These are phyloP conservation scores for Plasmodium knowlesi DNA, from an alignment of 169 alveolate genomes.

Conservation along the genomic window DNA sequence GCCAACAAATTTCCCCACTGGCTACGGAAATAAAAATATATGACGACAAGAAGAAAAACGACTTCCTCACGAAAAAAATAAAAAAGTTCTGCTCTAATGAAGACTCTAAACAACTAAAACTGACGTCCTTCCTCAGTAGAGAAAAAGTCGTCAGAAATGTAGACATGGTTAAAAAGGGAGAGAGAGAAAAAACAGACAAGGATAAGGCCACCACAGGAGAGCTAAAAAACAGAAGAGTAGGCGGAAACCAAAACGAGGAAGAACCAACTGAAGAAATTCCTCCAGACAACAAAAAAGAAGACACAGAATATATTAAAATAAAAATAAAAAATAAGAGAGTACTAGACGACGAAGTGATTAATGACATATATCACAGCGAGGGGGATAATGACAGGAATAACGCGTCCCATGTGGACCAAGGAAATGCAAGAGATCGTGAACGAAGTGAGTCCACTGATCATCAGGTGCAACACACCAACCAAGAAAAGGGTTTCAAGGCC, in stretches of 20 bases:
- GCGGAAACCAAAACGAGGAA: background rate
- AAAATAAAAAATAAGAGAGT: conserved; percentile 51
- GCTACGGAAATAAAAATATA: background rate
- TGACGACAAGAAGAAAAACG: conserved; percentile 9
- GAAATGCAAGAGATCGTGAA: background rate
- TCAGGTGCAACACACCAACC: background rate
- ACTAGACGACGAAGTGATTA: conserved; percentile 41
- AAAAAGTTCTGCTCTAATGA: conserved; percentile 28
- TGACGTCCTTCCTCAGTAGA: conserved; percentile 69
- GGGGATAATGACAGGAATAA: background rate
- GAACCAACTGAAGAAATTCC: background rate
- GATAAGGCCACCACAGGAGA: background rate
- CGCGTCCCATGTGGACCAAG: background rate
- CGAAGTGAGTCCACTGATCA: background rate
- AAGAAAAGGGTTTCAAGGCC: background rate
- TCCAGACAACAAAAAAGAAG: conserved; percentile 3
- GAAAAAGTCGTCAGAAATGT: conserved; percentile 21
- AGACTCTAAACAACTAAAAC: conserved; percentile 35
- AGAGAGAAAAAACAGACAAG: background rate
- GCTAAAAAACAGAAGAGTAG: background rate
- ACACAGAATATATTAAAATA: conserved; percentile 19
- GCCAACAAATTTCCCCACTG: background rate
- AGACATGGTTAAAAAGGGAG: conserved; percentile 2
- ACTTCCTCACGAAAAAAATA: conserved; percentile 36
- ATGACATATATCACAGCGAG: background rate